These are phyloP conservation scores for Diplodia seriata DNA, from an alignment of 2,329 filamentous ascomycete species.

Conservation along the genomic window DNA sequence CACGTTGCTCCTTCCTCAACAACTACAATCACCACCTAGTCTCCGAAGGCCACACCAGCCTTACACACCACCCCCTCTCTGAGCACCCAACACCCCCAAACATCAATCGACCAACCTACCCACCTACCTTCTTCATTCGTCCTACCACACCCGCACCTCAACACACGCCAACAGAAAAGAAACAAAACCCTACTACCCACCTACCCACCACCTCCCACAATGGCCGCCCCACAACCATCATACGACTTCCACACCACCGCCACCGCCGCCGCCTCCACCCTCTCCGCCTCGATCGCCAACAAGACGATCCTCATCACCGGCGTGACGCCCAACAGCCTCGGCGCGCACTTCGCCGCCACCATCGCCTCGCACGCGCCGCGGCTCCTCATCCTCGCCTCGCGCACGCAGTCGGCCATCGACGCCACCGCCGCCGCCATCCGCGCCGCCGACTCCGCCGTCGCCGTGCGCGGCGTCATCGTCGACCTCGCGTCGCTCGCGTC, in stretches of 20 bases:
- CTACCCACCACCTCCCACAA: not conserved
- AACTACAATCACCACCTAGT: not conserved
- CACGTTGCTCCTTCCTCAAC: not conserved
- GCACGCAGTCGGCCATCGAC: conserved; percentile 51
- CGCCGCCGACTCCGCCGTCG: conserved; percentile 43
- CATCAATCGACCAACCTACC: not conserved
- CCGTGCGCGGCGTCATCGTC: conserved; percentile 43
- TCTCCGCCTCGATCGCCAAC: conserved; percentile 6
- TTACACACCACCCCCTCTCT: not conserved
- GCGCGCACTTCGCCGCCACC: conserved; percentile 41
- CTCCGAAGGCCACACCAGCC: too few relatives aligned
- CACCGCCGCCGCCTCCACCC: conserved; percentile 25
- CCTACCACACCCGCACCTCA: not conserved
- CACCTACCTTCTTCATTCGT: not conserved
- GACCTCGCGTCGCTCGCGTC: conserved; percentile 49
- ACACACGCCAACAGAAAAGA: too few relatives aligned
- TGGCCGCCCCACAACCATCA: conserved; percentile 20
- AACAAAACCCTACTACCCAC: too few relatives aligned
- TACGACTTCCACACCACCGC: conserved; percentile 40
- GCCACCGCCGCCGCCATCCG: conserved; percentile 49
- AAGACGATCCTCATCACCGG: conserved; percentile 37
- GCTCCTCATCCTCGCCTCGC: conserved; percentile 49
- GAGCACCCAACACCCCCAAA: not conserved
- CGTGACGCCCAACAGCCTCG: conserved; percentile 42
- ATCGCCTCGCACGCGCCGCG: conserved; percentile 41